Conservation (phyloP, 129 eudicot genomes). For the Heracleum sosnowskyi region DNA sequence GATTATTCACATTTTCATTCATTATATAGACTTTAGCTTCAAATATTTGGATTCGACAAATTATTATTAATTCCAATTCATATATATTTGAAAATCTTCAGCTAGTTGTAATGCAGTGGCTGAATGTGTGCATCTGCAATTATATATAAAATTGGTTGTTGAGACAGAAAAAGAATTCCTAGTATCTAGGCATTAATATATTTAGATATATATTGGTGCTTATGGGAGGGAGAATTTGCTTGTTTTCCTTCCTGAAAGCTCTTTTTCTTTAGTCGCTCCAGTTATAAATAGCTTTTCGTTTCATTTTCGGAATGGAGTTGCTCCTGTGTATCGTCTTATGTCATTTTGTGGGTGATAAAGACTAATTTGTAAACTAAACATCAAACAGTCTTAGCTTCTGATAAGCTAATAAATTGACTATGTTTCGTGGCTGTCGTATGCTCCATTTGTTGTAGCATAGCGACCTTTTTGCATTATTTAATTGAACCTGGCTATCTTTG, state of each 20-base stretch:
- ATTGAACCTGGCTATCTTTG: not conserved
- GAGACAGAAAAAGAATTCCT: not conserved
- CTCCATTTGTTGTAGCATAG: not conserved
- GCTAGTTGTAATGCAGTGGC: not conserved
- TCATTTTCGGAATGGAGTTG: not conserved
- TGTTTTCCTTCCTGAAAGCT: not conserved
- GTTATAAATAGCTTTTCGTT: not conserved
- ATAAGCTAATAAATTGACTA: not conserved
- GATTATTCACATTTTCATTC: not conserved
- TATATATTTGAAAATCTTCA: not conserved
- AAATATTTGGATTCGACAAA: not conserved
- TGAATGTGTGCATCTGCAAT: not conserved
- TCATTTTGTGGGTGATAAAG: not conserved
- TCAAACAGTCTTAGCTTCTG: not conserved
- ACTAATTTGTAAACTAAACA: not conserved
- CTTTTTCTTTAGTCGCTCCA: not conserved
- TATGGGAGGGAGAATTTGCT: not conserved
- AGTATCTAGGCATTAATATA: not conserved
- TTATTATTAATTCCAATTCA: not conserved
- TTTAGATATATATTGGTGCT: not conserved
- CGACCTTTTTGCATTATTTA: not conserved
- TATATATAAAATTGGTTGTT: not conserved
- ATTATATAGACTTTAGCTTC: not conserved
- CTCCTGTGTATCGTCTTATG: not conserved
- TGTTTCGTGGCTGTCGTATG: not conserved